These are phyloP conservation scores for Phoma sp. DNA, from an alignment of 2,329 filamentous ascomycete genomes.

Conservation along the genomic window DNA sequence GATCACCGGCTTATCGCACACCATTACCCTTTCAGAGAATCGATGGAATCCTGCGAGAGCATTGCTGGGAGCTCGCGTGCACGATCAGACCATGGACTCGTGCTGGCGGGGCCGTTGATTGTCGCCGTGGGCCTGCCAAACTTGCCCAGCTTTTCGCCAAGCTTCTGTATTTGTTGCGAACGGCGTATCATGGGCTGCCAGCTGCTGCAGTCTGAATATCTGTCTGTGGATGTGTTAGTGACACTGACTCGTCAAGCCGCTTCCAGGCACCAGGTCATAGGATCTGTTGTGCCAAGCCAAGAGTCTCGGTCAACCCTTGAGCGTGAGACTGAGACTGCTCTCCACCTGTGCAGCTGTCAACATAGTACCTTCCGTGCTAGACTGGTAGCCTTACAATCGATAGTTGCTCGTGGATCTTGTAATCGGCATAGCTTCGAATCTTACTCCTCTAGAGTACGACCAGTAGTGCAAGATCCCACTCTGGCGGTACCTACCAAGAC, in stretches of 20 bases:
- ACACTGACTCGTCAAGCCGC: neutral
- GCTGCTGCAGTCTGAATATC: neutral
- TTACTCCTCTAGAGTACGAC: neutral
- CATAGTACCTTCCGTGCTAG: neutral
- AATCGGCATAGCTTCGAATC: neutral
- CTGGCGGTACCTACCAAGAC: neutral
- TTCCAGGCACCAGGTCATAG: slow-evolving; percentile 12
- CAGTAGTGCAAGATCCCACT: neutral
- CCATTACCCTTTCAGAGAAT: neutral
- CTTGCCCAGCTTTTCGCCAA: slow-evolving; percentile 12
- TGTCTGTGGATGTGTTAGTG: slow-evolving; percentile 1
- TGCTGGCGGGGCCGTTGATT: slow-evolving; percentile 2
- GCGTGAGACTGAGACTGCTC: neutral
- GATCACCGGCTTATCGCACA: slow-evolving; percentile 1
- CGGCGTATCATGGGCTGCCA: neutral
- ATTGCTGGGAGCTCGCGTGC: slow-evolving; percentile 7
- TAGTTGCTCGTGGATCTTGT: neutral
- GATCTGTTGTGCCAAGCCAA: neutral
- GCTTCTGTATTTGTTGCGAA: neutral
- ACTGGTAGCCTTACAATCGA: neutral
- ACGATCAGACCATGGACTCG: slow-evolving; percentile 11
- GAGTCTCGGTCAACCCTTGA: neutral
- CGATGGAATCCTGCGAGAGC: slow-evolving; percentile 5
- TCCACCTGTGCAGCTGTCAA: neutral
- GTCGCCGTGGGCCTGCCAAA: slow-evolving; percentile 2